Base-by-base conservation (phyloP, 2,329 filamentous ascomycete genomes). In the Salinomyces thailandicus region DNA sequence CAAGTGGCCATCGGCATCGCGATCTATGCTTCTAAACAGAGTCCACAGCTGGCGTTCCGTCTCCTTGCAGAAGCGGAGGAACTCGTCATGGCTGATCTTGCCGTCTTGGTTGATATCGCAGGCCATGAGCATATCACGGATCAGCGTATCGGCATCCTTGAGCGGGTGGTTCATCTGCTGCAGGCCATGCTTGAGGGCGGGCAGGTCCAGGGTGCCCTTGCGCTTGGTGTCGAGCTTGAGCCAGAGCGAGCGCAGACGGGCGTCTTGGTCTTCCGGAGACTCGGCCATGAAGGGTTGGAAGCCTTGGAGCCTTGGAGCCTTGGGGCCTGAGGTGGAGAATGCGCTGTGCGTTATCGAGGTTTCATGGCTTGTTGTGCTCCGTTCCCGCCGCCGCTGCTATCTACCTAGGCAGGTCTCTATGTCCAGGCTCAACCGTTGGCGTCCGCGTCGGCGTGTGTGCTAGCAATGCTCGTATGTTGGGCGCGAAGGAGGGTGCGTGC, bases 61-160 rank as follows among this genome's bases (percentile, higher is more conserved):
- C 41, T 83, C 74, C 53, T 87, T 75, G 55, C 96, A 85, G 55
- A 96, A 96, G 28, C 69, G 72, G 46, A 79, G 80, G 56, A 98
- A 98, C 66, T 98, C 91, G 64, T 86, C 75, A 59, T 85, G 95
- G 62, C 93, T 81, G 51, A 98, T 96, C 54, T 78, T 80, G 46
- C 89, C 85, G 60, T 96, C 86, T 17, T 78, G 76, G 56, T 87
- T 86, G 39, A 78, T 81, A 57, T 98, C 91, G 45, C 95, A 86
- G 43, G 80, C 74, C 46, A 73, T 71, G 57, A 95, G 73, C 39
- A 96, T 82, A 54, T 82, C 79, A 55, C 76, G 73, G 44, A 98
- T 72, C 68, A 96, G 77, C 24, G 75, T 69, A 60, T 93, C 83
- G 57, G 91, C 91, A 70, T 95, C 91, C 68, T 95, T 93, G 55